These are phyloP conservation scores for Chrysosphaeria jannelii DNA, from an alignment of 2,329 filamentous ascomycete genomes.

Conservation along the genomic window DNA sequence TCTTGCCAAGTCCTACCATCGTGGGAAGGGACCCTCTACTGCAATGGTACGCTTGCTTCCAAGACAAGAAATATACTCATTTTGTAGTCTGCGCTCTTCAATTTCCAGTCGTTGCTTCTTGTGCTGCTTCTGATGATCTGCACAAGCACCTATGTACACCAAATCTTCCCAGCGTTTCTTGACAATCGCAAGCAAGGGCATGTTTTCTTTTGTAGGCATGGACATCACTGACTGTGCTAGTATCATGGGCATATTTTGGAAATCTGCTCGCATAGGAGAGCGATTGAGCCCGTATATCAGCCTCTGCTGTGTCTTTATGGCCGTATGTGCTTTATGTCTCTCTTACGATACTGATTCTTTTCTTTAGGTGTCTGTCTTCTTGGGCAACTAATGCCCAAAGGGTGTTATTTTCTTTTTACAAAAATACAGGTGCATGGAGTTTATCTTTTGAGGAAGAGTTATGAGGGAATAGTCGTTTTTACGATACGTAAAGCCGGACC, in stretches of 20 bases:
- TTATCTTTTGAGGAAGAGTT: no score
- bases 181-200: slow-evolving; percentile 66
- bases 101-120: slow-evolving; percentile 88
- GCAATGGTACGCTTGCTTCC: no score
- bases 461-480: no score
- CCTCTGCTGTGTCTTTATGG: slow-evolving; percentile 80
- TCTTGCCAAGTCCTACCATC: no score
- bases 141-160: slow-evolving; percentile 81
- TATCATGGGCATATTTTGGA: slow-evolving; percentile 76
- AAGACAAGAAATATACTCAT: no score
- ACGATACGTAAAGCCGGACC: no score
- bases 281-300: slow-evolving; percentile 84
- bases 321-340: slow-evolving; percentile 28
- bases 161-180: slow-evolving; percentile 65
- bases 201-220: slow-evolving; percentile 12
- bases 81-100: slow-evolving; percentile 78
- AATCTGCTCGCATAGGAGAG: slow-evolving; percentile 77
- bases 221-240: slow-evolving; percentile 11
- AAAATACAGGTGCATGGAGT: slow-evolving; percentile 1
- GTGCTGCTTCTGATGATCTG: slow-evolving; percentile 88
- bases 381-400: slow-evolving; percentile 3
- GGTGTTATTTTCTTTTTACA: background rate
- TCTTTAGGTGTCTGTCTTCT: slow-evolving; percentile 4
- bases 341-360: slow-evolving; percentile 2
- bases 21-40: no score